A percentile compares a stretch with the other conserved stretches of the same genome.
Evolutionary conservation across 305 asterid genomes (phyloP).

Genomic region (Fraxinus latifolia): DNA sequence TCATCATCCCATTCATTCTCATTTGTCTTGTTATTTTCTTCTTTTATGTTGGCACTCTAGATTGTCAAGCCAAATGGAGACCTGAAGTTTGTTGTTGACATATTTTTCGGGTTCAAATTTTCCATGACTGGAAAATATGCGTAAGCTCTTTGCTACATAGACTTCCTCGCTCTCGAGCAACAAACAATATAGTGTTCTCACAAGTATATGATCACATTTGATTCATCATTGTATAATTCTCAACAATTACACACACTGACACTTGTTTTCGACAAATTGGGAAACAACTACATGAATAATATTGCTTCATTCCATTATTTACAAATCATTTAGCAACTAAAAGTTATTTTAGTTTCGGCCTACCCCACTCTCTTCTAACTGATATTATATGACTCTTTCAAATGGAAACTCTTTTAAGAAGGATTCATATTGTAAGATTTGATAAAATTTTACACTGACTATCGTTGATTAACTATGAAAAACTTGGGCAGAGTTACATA

Average conservation of each 20-base stretch:
- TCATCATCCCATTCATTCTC: neutral
- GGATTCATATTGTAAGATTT: neutral
- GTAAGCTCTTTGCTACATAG: conserved; percentile 40
- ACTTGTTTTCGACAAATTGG: neutral
- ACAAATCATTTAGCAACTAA: neutral
- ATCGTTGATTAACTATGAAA: neutral
- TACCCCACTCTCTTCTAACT: neutral
- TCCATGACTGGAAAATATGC: conserved; percentile 77
- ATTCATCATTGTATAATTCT: neutral
- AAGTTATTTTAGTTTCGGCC: neutral
- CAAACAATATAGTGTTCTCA: neutral
- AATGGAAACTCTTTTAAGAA: neutral
- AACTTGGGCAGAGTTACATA: neutral
- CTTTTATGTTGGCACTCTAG: conserved; percentile 28
- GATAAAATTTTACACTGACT: neutral
- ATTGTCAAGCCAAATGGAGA: conserved; percentile 62
- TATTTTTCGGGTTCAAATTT: conserved; percentile 64
- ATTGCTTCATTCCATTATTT: neutral
- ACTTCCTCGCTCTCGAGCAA: neutral
- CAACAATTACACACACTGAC: neutral
- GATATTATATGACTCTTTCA: neutral
- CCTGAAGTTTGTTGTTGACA: conserved; percentile 69
- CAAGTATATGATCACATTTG: neutral
- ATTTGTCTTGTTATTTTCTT: neutral
- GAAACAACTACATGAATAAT: neutral